phyloP scores from a whole-genome alignment of 148 eudicot species.

The Polygonum aviculare region DNA sequence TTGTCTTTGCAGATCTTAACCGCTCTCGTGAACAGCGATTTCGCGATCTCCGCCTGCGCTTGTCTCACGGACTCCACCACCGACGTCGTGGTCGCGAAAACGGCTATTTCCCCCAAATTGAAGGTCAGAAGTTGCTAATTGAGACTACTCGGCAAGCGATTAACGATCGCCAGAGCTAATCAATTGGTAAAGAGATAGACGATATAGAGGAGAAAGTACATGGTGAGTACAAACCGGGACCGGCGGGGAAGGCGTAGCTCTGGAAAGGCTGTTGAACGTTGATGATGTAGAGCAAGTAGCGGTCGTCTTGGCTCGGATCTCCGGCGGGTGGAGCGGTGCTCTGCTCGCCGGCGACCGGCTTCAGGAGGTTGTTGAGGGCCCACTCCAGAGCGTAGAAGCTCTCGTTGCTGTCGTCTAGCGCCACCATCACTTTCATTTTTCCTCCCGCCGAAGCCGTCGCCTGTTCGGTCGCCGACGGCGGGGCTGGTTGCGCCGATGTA shows the following conservation, averaged over 20 bases:
- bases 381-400: conserved; percentile 34
- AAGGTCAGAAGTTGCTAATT: background rate
- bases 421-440: conserved; percentile 26
- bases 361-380: conserved; percentile 18
- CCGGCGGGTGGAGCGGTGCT: background rate
- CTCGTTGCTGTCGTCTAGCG: conserved; percentile 27
- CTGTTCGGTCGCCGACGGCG: background rate
- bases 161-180: too few species aligned
- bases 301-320: conserved; percentile 4
- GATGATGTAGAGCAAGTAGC: conserved; percentile 24
- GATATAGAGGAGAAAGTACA: background rate
- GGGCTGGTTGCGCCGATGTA: background rate
- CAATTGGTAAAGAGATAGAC: background rate
- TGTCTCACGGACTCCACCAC: conserved; percentile 43
- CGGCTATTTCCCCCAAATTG: background rate
- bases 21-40: conserved; percentile 41
- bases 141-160: too few species aligned
- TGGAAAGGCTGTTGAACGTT: conserved; percentile 29
- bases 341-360: background rate
- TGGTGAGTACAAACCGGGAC: conserved; percentile 30
- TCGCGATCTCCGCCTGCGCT: conserved; percentile 46
- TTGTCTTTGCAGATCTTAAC: conserved; percentile 32
- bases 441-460: background rate
- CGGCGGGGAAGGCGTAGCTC: conserved; percentile 26
- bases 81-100: conserved; percentile 4